Evolutionary conservation across 1,284 basidiomycete species (phyloP), one percentile per base, ranked within the genome.

Genomic region (Boletus calvinii): DNA sequence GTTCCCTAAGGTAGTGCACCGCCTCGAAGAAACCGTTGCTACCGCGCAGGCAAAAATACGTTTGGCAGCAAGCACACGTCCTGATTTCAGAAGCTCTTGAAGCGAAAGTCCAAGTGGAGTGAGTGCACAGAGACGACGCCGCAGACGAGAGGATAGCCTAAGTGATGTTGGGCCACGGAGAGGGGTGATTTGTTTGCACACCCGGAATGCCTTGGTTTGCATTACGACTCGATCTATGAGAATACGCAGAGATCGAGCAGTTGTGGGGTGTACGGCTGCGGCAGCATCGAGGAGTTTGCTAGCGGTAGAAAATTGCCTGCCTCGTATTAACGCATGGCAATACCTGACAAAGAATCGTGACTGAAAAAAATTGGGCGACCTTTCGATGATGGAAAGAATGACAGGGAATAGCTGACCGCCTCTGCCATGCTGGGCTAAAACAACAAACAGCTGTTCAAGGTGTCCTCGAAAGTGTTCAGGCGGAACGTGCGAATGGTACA

Each of bases 1-100:
- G 59, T 88, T 87, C 2, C 80, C 81, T 12, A 84, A 60, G 20
- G 64, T 58, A 0, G 81, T 82, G 38, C 68, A 63, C 4, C 64
- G 64, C 40, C 57, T 58, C 0, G 55, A 32, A 41, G 74, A 67
- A 26, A 77, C 53, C 3, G 62, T 57, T 29, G 52, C 41, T 32
- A 62, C 60, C 7, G 69, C 59, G 15, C 61, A 52, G 18, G 59
- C 59, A 52, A 79, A 74, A 3, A 83, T 54, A 47, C 64, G 71
- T 52, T 71, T 71, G 3, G 80, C 81, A n/a, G 74, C 69, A 45
- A 62, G 61, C 30, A 68, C 46, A 18, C 74, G 74, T 18, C 70
- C 68, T 4, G 55, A 57, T 22, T 31, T 54, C 42, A 66, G 26
- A 52, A 65, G 64, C 13, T 52, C 62, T 52, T 56, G 54, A 24